A percentile compares a stretch with the other conserved stretches of the same genome.
Conservation (phyloP, 192 early-diverging fungal species). For the Coemansia furcata region DNA sequence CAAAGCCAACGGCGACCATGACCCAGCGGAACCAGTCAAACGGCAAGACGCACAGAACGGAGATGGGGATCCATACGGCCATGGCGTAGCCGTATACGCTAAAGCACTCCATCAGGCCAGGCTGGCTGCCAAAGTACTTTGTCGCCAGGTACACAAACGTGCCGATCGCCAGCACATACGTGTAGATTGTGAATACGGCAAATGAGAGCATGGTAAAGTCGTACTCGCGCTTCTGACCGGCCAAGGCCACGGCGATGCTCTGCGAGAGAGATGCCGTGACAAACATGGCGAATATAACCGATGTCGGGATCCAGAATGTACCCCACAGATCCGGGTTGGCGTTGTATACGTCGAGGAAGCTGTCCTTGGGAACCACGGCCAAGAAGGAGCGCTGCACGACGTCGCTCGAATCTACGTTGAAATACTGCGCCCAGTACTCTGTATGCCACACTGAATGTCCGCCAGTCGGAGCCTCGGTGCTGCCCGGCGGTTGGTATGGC, state of each 20-base stretch:
- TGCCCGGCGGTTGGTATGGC: constrained; percentile 31
- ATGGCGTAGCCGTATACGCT: constrained; percentile 90
- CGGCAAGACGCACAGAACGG: constrained; percentile 78
- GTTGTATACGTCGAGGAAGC: constrained; percentile 77
- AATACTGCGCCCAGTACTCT: constrained; percentile 88
- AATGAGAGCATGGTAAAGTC: constrained; percentile 81
- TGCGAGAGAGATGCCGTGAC: constrained; percentile 87
- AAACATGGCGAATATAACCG: constrained; percentile 95
- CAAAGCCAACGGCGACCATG: constrained; percentile 74
- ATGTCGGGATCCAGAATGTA: constrained; percentile 97
- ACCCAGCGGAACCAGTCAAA: constrained; percentile 79
- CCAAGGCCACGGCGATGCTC: constrained; percentile 71
- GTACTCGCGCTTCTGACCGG: constrained; percentile 58
- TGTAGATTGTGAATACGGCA: constrained; percentile 79
- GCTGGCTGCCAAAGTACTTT: constrained; percentile 82
- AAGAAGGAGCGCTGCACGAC: constrained; percentile 71
- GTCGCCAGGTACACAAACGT: constrained; percentile 73
- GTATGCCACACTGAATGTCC: constrained; percentile 76
- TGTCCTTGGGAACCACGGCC: constrained; percentile 68
- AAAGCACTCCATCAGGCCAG: constrained; percentile 82
- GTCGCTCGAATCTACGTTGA: constrained; percentile 86
- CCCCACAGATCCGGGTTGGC: constrained; percentile 95
- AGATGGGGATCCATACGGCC: constrained; percentile 90
- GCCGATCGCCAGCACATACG: constrained; percentile 72
- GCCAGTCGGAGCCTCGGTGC: constrained; percentile 2